Conservation (phyloP, 441 rosid genomes). For the Arabidopsis lyrata region DNA sequence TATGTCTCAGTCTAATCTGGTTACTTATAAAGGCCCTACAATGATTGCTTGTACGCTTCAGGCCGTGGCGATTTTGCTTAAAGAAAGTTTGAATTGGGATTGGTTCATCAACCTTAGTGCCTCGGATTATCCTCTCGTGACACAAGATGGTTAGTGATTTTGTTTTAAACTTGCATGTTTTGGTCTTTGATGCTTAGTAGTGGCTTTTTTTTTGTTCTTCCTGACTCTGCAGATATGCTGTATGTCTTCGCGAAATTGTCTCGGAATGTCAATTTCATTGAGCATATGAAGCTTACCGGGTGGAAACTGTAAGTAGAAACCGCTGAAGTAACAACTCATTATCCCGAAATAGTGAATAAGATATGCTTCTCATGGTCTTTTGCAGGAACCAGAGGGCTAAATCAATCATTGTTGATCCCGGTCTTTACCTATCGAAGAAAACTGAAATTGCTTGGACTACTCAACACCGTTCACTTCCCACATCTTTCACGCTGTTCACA, state of each 20-base stretch:
- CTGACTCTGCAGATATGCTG: conserved; percentile 65
- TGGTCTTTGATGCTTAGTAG: conserved; percentile 10
- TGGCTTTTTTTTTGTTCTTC: conserved; percentile 9
- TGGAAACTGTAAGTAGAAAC: conserved; percentile 80
- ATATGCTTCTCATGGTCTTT: conserved; percentile 23
- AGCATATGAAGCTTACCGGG: conserved; percentile 80
- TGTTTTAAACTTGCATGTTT: conserved; percentile 1
- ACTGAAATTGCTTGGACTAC: conserved; percentile 82
- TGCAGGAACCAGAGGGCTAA: conserved; percentile 74
- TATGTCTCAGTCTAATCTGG: conserved; percentile 62
- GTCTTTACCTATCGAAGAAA: conserved; percentile 62
- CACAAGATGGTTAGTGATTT: conserved; percentile 65
- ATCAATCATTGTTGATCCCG: conserved; percentile 90
- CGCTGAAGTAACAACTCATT: background rate
- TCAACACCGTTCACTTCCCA: conserved; percentile 64
- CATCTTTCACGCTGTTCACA: conserved; percentile 76
- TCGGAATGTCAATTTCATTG: conserved; percentile 70
- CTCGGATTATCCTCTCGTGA: conserved; percentile 72
- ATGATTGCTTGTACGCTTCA: conserved; percentile 76
- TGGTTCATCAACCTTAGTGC: conserved; percentile 78
- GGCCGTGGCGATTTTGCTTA: conserved; percentile 64
- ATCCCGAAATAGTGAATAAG: background rate
- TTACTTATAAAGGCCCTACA: conserved; percentile 73
- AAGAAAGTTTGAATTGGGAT: conserved; percentile 73
- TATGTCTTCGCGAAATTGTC: conserved; percentile 63